Percentiles rank a stretch among this genome's conserved stretches.
Evolutionary conservation across 352 stramenopile genomes (phyloP).

Genomic region (Pythium sukuiense): DNA sequence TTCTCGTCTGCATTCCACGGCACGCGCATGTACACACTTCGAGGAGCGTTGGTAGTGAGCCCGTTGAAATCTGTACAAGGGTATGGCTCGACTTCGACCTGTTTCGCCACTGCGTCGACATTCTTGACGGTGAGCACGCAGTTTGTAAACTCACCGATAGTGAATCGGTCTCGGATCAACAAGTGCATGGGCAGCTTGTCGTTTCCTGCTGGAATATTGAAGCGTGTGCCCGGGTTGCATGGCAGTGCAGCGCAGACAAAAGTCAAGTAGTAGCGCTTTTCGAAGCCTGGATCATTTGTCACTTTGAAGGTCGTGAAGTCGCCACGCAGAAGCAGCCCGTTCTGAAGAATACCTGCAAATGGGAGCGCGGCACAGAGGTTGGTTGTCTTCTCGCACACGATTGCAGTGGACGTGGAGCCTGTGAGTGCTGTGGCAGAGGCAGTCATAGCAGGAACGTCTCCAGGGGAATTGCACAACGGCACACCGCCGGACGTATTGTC

Average conservation of each 20-base stretch:
- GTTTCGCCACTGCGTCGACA: slow-evolving; percentile 24
- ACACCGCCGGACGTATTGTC: slow-evolving; percentile 37
- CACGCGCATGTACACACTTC: slow-evolving; percentile 37
- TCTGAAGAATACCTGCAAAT: slow-evolving; percentile 26
- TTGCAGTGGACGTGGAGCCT: slow-evolving; percentile 34
- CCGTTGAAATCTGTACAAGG: slow-evolving; percentile 32
- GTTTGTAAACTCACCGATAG: slow-evolving; percentile 39
- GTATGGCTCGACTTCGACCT: slow-evolving; percentile 38
- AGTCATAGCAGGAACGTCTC: slow-evolving; percentile 89
- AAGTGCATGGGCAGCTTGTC: slow-evolving; percentile 38
- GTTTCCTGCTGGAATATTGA: slow-evolving; percentile 34
- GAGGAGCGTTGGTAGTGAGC: slow-evolving; percentile 20
- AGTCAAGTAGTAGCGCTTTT: slow-evolving; percentile 40
- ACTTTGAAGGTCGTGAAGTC: slow-evolving; percentile 90
- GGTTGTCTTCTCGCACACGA: slow-evolving; percentile 33
- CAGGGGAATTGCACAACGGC: slow-evolving; percentile 91
- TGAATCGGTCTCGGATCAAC: slow-evolving; percentile 51
- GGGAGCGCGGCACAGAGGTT: slow-evolving; percentile 12
- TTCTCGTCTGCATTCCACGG: slow-evolving; percentile 72
- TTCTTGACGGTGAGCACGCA: slow-evolving; percentile 58
- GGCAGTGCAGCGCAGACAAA: slow-evolving; percentile 30
- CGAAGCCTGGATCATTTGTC: slow-evolving; percentile 61
- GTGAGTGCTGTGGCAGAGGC: slow-evolving; percentile 27
- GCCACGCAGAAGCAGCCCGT: slow-evolving; percentile 84
- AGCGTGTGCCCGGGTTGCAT: slow-evolving; percentile 26